Conservation (phyloP, 768 basidiomycete species). For the Auricularia sp. region DNA sequence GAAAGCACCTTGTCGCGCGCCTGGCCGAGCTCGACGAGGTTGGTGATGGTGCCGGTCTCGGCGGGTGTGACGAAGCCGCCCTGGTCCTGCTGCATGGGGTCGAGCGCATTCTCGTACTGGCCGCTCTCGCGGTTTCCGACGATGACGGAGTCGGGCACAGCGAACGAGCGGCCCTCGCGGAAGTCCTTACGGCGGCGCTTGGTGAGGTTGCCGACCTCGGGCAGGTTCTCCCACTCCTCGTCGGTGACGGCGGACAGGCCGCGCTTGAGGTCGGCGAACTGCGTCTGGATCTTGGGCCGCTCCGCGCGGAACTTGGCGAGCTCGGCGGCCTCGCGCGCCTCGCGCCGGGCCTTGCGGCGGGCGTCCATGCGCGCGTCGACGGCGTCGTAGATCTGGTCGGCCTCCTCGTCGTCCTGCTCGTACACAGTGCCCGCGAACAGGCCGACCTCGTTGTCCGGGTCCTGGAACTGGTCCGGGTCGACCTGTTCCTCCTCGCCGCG, state of each 20-base stretch:
- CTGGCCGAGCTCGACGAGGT: slow-evolving; percentile 94
- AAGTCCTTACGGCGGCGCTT: slow-evolving; percentile 75
- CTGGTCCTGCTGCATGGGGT: slow-evolving; percentile 61
- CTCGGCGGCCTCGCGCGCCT: slow-evolving; percentile 66
- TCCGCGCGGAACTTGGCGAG: slow-evolving; percentile 71
- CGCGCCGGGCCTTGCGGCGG: slow-evolving; percentile 67
- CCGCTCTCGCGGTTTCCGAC: slow-evolving; percentile 72
- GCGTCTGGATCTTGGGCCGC: slow-evolving; percentile 89
- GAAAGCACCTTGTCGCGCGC: slow-evolving; percentile 92
- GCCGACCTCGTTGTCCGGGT: slow-evolving; percentile 95
- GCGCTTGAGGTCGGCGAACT: slow-evolving; percentile 92
- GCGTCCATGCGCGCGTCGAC: slow-evolving; percentile 89
- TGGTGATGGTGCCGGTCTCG: slow-evolving; percentile 70
- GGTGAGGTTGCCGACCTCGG: slow-evolving; percentile 93
- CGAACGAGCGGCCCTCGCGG: slow-evolving; percentile 62
- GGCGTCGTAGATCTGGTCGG: slow-evolving; percentile 87
- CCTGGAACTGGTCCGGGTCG: slow-evolving; percentile 87
- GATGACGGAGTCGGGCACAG: slow-evolving; percentile 87
- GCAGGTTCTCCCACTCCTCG: slow-evolving; percentile 87
- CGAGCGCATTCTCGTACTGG: slow-evolving; percentile 71
- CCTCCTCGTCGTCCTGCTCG: slow-evolving; percentile 96
- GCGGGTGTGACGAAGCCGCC: slow-evolving; percentile 79
- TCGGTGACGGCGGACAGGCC: slow-evolving; percentile 80
- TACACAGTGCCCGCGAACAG: slow-evolving; percentile 94
- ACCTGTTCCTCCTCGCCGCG: slow-evolving; percentile 83